Percentiles rank a stretch among this genome's conserved stretches.
phyloP scores from a whole-genome alignment of 495 filamentous ascomycete species.

The Penicillium canescens region DNA sequence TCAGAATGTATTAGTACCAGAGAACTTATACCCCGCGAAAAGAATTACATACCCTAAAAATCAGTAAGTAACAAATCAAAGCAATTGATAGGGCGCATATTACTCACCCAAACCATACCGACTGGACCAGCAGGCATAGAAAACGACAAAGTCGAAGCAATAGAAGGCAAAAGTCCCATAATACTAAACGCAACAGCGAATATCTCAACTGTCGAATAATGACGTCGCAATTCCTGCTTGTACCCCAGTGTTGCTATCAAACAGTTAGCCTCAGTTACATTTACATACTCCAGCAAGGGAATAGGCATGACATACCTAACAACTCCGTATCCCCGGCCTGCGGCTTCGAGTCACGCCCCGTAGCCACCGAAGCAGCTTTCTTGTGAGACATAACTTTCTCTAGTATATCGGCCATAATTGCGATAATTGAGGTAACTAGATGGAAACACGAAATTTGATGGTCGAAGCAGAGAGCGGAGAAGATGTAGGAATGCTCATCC shows the following conservation, averaged over 20 bases:
- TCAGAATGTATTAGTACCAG: slow-evolving; percentile 2
- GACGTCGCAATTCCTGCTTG: slow-evolving; percentile 68
- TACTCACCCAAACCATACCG: slow-evolving; percentile 74
- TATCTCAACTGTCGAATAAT: slow-evolving; percentile 65
- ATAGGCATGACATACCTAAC: slow-evolving; percentile 23
- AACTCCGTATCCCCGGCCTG: slow-evolving; percentile 32
- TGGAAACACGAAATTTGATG: too few species aligned
- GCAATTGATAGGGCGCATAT: neutral
- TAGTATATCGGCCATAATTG: slow-evolving; percentile 10
- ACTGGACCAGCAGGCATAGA: slow-evolving; percentile 67
- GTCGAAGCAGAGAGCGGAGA: too few species aligned
- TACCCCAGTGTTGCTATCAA: slow-evolving; percentile 53
- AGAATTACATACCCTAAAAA: slow-evolving; percentile 22
- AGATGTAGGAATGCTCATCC: too few species aligned
- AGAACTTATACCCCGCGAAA: neutral
- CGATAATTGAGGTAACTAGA: neutral
- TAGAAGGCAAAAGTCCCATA: slow-evolving; percentile 72
- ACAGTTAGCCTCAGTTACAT: slow-evolving; percentile 2
- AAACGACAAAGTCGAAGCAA: slow-evolving; percentile 64
- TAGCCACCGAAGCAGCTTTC: slow-evolving; percentile 9
- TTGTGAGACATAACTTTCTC: slow-evolving; percentile 10
- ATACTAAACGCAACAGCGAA: slow-evolving; percentile 74
- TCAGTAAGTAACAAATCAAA: slow-evolving; percentile 11
- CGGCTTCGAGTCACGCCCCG: slow-evolving; percentile 4
- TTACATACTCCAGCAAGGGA: slow-evolving; percentile 1